Evolutionary conservation across 208 protist genomes (phyloP).

Genomic region (Porcisia deanei): DNA sequence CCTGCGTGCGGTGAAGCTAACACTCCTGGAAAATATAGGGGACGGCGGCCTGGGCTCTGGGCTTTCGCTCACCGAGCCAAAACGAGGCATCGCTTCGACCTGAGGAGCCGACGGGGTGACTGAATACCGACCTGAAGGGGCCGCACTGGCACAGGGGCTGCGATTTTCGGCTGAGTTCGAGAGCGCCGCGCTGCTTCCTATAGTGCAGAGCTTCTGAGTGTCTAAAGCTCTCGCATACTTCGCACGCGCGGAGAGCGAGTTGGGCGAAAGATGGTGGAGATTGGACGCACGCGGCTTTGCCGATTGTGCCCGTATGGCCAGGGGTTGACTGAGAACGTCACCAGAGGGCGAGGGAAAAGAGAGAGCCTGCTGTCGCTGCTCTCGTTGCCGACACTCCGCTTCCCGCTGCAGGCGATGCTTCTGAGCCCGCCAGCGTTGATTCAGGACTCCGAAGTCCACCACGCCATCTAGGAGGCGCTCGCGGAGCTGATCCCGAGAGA

Average conservation of each 20-base stretch:
- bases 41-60: constrained; percentile 26
- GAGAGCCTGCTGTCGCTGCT: constrained; percentile 20
- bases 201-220: not conserved
- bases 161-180: not conserved
- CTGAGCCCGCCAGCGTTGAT: constrained; percentile 20
- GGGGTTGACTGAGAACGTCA: not conserved
- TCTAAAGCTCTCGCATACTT: not conserved
- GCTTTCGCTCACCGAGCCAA: constrained; percentile 12
- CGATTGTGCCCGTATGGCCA: not conserved
- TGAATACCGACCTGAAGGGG: not conserved
- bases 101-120: not conserved
- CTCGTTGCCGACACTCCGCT: constrained; percentile 22
- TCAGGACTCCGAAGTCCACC: constrained; percentile 27
- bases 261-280: not conserved
- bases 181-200: not conserved
- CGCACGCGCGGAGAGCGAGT: not conserved
- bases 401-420: constrained; percentile 18
- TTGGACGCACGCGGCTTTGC: not conserved
- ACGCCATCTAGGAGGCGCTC: constrained; percentile 34
- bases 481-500: constrained; percentile 19
- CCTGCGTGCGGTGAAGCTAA: not conserved
- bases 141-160: not conserved
- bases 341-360: not conserved
- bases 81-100: not conserved
- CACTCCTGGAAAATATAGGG: not conserved